Percentiles rank a stretch among this genome's conserved stretches.
Conservation (phyloP, 768 basidiomycete species). For the Kwoniella dendrophila region DNA sequence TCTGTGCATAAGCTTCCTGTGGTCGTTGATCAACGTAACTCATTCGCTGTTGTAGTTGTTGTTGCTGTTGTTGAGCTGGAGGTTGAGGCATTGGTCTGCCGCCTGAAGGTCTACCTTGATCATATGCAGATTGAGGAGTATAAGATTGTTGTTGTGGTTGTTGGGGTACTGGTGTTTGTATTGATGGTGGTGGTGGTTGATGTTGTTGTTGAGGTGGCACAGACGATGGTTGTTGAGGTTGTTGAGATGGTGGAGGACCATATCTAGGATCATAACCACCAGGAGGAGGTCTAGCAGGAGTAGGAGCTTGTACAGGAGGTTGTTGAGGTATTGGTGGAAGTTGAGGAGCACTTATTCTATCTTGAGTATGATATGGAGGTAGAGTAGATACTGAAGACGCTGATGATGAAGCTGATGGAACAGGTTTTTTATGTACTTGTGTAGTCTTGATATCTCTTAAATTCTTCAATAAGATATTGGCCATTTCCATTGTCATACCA, state of each 20-base stretch:
- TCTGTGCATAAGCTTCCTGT: constrained; percentile 34
- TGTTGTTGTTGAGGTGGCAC: constrained; percentile 46
- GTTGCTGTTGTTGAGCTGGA: constrained; percentile 26
- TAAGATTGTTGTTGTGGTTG: constrained; percentile 43
- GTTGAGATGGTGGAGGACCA: constrained; percentile 9
- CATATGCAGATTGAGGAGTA: constrained; percentile 28
- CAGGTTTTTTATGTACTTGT: constrained; percentile 52
- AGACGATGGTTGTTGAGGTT: constrained; percentile 20
- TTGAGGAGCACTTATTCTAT: constrained; percentile 13
- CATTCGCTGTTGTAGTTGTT: constrained; percentile 25
- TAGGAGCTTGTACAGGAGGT: constrained; percentile 19
- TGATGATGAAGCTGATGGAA: constrained; percentile 42
- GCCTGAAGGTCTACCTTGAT: constrained; percentile 26
- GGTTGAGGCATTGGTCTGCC: constrained; percentile 39
- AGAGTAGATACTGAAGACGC: constrained; percentile 42
- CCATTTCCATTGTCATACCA: constrained; percentile 99
- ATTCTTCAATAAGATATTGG: constrained; percentile 85
- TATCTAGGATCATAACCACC: constrained; percentile 40
- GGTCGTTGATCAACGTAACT: constrained; percentile 37
- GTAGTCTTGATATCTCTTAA: constrained; percentile 82
- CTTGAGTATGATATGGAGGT: constrained; percentile 23
- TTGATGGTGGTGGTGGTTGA: constrained; percentile 37
- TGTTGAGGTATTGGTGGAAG: constrained; percentile 18
- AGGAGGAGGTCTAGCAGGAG: constrained; percentile 37
- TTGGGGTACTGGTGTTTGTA: too few species aligned